Conservation (phyloP, 2,329 filamentous ascomycete genomes). For the Fusarium sp. region DNA sequence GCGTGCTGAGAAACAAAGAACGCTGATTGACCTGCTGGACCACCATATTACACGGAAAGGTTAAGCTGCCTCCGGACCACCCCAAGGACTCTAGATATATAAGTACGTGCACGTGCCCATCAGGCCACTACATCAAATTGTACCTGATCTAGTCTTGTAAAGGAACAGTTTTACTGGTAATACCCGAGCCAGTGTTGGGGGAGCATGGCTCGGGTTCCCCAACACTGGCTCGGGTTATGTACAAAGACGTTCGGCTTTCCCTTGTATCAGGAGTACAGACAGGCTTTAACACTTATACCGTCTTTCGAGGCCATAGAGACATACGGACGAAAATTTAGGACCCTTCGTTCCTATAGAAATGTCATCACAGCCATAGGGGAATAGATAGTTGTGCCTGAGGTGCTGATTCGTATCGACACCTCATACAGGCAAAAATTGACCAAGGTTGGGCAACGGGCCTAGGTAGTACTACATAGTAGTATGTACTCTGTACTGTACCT, state of each 20-base stretch:
- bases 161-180: not conserved
- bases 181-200: too few species aligned
- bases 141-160: not conserved
- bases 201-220: not conserved
- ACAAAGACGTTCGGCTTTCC: not conserved
- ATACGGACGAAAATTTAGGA: not conserved
- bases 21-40: not conserved
- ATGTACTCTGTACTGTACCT: too few species aligned
- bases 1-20: not conserved
- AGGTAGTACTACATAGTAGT: too few species aligned
- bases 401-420: not conserved
- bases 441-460: not conserved
- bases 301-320: constrained; percentile 1
- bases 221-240: not conserved
- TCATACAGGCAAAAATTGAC: not conserved
- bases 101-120: not conserved
- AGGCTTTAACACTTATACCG: constrained; percentile 6
- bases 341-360: not conserved
- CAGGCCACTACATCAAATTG: not conserved
- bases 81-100: not conserved
- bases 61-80: not conserved
- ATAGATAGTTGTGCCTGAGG: not conserved
- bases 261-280: not conserved
- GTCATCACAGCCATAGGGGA: not conserved
- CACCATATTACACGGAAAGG: not conserved